Evolutionary conservation across 2,329 filamentous ascomycete species (phyloP).

Genomic region (Calonectria pteridis): DNA sequence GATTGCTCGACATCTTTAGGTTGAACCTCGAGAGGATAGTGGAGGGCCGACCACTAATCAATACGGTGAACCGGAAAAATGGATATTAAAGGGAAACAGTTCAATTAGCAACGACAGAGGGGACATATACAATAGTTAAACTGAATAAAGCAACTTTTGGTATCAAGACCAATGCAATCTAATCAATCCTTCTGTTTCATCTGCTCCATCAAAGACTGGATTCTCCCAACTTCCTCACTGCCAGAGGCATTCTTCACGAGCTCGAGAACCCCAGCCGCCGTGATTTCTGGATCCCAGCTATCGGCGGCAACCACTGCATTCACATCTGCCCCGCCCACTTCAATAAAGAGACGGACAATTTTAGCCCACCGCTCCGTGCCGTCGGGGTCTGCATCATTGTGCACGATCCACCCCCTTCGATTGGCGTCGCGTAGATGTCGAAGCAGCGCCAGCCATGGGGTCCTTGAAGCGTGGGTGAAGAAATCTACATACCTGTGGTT

Average conservation of each 20-base stretch:
- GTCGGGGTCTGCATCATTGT: slow-evolving; percentile 43
- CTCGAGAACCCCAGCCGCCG: slow-evolving; percentile 44
- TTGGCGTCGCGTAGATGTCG: slow-evolving; percentile 48
- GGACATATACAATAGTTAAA: background rate
- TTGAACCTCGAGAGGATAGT: slow-evolving; percentile 55
- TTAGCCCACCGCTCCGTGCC: slow-evolving; percentile 47
- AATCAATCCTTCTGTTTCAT: background rate
- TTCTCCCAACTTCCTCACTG: slow-evolving; percentile 30
- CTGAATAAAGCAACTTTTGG: background rate
- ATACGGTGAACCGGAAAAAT: slow-evolving; percentile 53
- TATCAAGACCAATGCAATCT: background rate
- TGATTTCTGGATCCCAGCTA: slow-evolving; percentile 47
- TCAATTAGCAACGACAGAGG: background rate
- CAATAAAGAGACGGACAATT: slow-evolving; percentile 45
- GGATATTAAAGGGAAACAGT: slow-evolving; percentile 41
- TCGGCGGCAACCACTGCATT: slow-evolving; percentile 44
- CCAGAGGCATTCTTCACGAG: slow-evolving; percentile 44
- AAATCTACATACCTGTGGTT: slow-evolving; percentile 42
- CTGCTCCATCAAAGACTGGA: slow-evolving; percentile 29
- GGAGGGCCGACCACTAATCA: slow-evolving; percentile 54
- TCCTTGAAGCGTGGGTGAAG: slow-evolving; percentile 33
- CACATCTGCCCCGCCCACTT: slow-evolving; percentile 42
- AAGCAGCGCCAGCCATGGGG: slow-evolving; percentile 48
- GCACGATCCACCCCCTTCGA: slow-evolving; percentile 47
- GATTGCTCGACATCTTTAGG: slow-evolving; percentile 57